These are phyloP conservation scores for Pestalotiopsis sp. DNA, from an alignment of 2,329 filamentous ascomycete species.

Conservation along the genomic window DNA sequence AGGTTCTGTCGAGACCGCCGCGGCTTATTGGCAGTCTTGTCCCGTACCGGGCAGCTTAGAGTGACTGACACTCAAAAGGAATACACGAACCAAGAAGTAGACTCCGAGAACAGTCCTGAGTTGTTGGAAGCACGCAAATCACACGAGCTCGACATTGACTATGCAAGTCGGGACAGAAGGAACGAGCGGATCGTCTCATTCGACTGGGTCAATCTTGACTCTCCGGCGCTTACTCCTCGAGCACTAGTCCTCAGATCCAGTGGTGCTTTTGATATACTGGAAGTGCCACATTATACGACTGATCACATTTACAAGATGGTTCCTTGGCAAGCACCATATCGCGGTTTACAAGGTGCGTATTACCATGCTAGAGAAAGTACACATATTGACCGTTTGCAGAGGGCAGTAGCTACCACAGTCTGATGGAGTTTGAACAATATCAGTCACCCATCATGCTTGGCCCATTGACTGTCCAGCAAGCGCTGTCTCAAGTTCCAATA, in stretches of 20 bases:
- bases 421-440: conserved; percentile 62
- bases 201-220: conserved; percentile 66
- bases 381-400: conserved; percentile 41
- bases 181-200: conserved; percentile 68
- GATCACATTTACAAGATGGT: conserved; percentile 63
- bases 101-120: conserved; percentile 55
- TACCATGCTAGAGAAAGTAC: not conserved
- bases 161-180: conserved; percentile 52
- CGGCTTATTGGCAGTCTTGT: conserved; percentile 64
- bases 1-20: conserved; percentile 66
- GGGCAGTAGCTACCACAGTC: conserved; percentile 52
- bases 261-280: conserved; percentile 63
- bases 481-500: conserved; percentile 55
- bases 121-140: conserved; percentile 63
- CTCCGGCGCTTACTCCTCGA: conserved; percentile 58
- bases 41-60: conserved; percentile 65
- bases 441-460: conserved; percentile 57
- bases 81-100: conserved; percentile 42
- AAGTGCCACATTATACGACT: conserved; percentile 61
- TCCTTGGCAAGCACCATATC: conserved; percentile 63
- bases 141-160: conserved; percentile 64
- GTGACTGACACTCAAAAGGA: conserved; percentile 63
- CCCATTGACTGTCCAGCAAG: conserved; percentile 56
- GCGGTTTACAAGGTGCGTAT: conserved; percentile 54
- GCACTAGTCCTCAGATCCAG: conserved; percentile 63